Evolutionary conservation across 257 asterid species (phyloP), one percentile per base, ranked within the genome.

Genomic region (Cordia subcordata): DNA sequence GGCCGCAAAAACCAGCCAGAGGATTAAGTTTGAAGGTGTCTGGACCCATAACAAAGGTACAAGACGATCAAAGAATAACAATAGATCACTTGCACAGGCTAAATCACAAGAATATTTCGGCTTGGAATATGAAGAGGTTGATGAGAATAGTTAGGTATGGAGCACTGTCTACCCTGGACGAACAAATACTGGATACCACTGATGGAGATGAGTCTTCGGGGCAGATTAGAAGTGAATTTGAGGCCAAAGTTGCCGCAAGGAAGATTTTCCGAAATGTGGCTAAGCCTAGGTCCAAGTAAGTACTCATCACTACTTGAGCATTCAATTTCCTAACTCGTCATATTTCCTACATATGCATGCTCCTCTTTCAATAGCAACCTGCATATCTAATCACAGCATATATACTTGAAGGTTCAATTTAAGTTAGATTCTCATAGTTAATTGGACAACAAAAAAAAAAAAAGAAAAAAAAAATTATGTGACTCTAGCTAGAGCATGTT

Each of bases 101-200:
- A 62, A 87, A 85, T 61, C 77, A 73, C 10, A 79, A 79, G 73
- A 87, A 87, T 54, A 72, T 87, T 1, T 85, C 94, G 0, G 94
- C 96, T 4, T 87, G 96, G 96, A 82, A 73, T 49, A 87, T 87
- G 94, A 85, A 87, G 81, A 87, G 94, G 50, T 45, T 87, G 81
- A 75, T 87, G 20, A 82, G 77, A 27, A 72, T 72, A 11, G 88
- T 80, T n/a, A 79, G 75, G 78, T 68, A 85, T 17, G 96, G 96
- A 19, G 74, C 78, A 50, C 47, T 87, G 8, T 78, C 84, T 1
- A 87, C 96, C 1, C 32, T 87, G 61, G 91, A 87, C 11, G 96
- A 87, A 67, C 81, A 64, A 1, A 81, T 73, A 42, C 60, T 68
- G 11, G 72, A 68, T 35, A 77, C 73, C 58, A 20, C 80, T 11